phyloP scores from a whole-genome alignment of 345 rosid species.

The Nephelium lappaceum region DNA sequence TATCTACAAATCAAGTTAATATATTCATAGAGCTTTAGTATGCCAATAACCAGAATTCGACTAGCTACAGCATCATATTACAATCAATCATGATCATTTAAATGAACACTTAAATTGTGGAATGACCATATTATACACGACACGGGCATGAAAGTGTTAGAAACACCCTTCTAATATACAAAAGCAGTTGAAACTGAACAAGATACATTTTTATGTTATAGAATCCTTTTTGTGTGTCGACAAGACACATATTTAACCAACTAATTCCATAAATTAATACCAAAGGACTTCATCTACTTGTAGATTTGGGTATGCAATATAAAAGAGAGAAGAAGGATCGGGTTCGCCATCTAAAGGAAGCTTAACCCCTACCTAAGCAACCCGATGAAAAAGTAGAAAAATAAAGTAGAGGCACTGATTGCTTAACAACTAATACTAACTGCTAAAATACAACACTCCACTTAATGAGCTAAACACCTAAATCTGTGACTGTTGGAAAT shows the following conservation, averaged over 20 bases:
- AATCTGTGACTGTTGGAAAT: too few species aligned
- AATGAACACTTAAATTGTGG: background rate
- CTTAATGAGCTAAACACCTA: background rate
- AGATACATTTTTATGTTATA: conserved; percentile 7
- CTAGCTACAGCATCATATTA: background rate
- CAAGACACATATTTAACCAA: conserved; percentile 5
- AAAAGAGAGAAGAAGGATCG: background rate
- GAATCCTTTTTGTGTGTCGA: background rate
- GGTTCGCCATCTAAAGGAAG: background rate
- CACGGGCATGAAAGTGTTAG: background rate
- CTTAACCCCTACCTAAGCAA: background rate
- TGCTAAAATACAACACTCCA: background rate
- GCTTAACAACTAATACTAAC: background rate
- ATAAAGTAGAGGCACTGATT: background rate
- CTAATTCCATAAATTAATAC: background rate
- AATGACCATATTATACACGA: background rate
- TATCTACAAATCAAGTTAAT: conserved; percentile 48
- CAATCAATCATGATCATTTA: conserved; percentile 1
- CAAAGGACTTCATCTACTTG: background rate
- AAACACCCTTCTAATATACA: conserved; percentile 2
- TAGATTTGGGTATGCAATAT: background rate
- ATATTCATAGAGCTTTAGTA: background rate
- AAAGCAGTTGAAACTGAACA: background rate
- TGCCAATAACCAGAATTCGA: background rate
- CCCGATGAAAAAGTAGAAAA: background rate